Evolutionary conservation across 2,329 filamentous ascomycete genomes (phyloP), one percentile per base, ranked within the genome.

Genomic region (Sclerotinia nivalis): DNA sequence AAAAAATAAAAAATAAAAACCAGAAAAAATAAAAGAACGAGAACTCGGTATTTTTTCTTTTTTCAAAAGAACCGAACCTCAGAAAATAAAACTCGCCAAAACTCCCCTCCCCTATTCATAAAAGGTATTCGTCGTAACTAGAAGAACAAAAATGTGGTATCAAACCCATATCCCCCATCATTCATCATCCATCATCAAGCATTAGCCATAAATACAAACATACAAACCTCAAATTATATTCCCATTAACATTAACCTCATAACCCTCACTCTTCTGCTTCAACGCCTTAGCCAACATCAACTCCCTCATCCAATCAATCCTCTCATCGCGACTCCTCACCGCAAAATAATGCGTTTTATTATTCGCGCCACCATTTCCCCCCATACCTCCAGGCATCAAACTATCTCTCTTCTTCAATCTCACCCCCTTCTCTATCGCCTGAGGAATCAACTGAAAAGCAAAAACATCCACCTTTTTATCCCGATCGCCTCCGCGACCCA

Each of bases 291-390:
- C 93, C 59, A 96, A 87, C 93, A 96, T 96, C 72, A 96, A 83
- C 85, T 96, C 93, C 68, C 93, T 86, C 93, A 96, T 96, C 96
- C 96, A 99, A 79, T 97, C 95, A 77, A 98, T 97, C 72, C 95
- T 87, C 79, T 97, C 92, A 78, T 97, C 93, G 20, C 93, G 87
- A 76, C 85, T 88, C 81, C 91, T 91, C 75, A 97, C 95, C 0
- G 95, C 93, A 79, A 98, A 98, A 79, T 98, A 93, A 78, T 98
- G 95, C 58, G 92, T 91, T 85, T 97, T 97, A 76, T 88, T 88
- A 15, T 86, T 88, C 69, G 87, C 87, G 71, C 13, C 61, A 18
- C 45, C 37, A 25, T 59, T 47, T 8, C 66, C 69, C 43, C 69
- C 68, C 50, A 60, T 31, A 13, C 59, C 34, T 1, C 61, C 64